Conservation (phyloP, 106 monocot genomes). For the Dendrobium huoshanense region DNA sequence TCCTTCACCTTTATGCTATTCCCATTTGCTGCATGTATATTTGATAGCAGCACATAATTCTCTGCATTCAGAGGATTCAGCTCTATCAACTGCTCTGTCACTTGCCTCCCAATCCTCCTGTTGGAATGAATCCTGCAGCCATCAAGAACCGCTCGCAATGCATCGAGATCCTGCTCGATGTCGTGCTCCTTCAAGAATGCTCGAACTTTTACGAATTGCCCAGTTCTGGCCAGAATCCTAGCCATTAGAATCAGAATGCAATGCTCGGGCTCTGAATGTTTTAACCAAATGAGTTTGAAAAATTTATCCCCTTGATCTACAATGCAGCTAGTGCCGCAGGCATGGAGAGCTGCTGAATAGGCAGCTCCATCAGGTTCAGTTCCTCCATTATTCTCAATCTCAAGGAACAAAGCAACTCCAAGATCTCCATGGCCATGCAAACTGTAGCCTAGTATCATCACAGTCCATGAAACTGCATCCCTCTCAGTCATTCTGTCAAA, state of each 20-base stretch:
- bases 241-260: conserved; percentile 32
- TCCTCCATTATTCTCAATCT: conserved; percentile 16
- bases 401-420: conserved; percentile 31
- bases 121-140: conserved; percentile 50
- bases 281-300: conserved; percentile 23
- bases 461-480: conserved; percentile 46
- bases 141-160: conserved; percentile 34
- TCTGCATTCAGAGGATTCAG: conserved; percentile 53
- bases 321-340: conserved; percentile 30
- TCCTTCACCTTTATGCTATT: conserved; percentile 23
- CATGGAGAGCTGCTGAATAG: conserved; percentile 33
- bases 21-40: conserved; percentile 23
- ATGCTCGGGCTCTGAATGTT: conserved; percentile 14
- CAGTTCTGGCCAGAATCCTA: conserved; percentile 25
- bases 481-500: conserved; percentile 25
- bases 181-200: conserved; percentile 20
- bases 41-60: conserved; percentile 46
- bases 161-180: neutral
- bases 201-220: conserved; percentile 27
- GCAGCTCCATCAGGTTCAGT: conserved; percentile 23
- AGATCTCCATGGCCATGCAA: conserved; percentile 45
- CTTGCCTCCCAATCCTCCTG: conserved; percentile 30
- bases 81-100: conserved; percentile 36
- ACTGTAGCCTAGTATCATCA: conserved; percentile 47
- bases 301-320: conserved; percentile 29